Conservation (phyloP, 2,329 filamentous ascomycete species). For the Neurospora sp. region DNA sequence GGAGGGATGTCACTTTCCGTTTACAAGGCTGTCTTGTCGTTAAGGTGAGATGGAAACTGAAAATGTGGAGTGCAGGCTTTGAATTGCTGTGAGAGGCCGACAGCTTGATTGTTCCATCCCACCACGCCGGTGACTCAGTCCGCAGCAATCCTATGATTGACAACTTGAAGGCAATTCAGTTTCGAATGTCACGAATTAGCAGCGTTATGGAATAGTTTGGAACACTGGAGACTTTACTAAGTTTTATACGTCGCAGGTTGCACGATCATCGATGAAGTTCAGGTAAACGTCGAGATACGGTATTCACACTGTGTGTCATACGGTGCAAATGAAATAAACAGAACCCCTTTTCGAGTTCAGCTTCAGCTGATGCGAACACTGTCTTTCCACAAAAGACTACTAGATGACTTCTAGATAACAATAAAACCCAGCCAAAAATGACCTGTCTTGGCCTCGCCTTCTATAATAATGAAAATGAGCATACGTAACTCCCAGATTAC, state of each 20-base stretch:
- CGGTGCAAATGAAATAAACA: not conserved
- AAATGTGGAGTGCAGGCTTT: not conserved
- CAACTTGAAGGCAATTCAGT: not conserved
- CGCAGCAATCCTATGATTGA: not conserved
- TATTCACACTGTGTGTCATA: not conserved
- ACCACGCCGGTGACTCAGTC: not conserved
- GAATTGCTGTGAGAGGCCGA: not conserved
- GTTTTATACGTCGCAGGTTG: not conserved
- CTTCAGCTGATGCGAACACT: not conserved
- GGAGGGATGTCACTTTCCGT: not conserved
- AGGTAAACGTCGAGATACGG: not conserved
- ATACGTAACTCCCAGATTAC: not conserved
- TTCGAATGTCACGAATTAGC: not conserved
- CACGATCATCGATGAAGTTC: not conserved
- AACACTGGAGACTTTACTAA: not conserved
- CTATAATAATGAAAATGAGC: not conserved
- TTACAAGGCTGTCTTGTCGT: not conserved
- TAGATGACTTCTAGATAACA: not conserved
- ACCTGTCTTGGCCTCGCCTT: conserved; percentile 1
- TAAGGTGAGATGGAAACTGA: not conserved
- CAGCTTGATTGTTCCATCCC: not conserved
- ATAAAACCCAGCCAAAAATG: not conserved
- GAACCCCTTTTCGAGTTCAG: not conserved
- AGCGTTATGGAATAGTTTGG: too few relatives aligned
- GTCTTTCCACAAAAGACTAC: not conserved